phyloP scores from a whole-genome alignment of 2,329 filamentous ascomycete genomes.

The Microsporum ferrugineum region DNA sequence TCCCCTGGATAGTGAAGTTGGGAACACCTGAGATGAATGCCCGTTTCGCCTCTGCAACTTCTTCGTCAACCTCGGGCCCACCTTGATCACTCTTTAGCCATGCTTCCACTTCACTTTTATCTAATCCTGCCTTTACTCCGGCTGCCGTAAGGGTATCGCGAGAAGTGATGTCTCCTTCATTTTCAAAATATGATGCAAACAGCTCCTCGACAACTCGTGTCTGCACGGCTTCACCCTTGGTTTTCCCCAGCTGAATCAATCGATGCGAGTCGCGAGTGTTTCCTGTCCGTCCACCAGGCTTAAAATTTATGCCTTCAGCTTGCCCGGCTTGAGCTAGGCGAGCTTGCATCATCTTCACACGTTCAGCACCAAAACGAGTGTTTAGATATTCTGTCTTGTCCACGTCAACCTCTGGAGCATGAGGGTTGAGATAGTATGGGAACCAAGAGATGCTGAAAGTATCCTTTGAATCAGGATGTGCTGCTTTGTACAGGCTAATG shows the following conservation, averaged over 20 bases:
- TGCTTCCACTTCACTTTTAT: conserved; percentile 40
- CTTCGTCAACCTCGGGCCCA: conserved; percentile 46
- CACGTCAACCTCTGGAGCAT: conserved; percentile 39
- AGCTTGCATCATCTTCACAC: conserved; percentile 46
- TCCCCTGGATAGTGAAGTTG: conserved; percentile 60
- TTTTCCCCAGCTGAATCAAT: conserved; percentile 57
- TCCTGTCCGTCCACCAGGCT: conserved; percentile 58
- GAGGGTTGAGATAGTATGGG: conserved; percentile 70
- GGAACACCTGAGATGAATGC: conserved; percentile 58
- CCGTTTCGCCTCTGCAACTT: conserved; percentile 43
- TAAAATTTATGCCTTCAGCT: conserved; percentile 60
- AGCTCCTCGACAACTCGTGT: conserved; percentile 50
- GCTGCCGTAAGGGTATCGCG: conserved; percentile 42
- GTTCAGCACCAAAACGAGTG: conserved; percentile 52
- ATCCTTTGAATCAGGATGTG: conserved; percentile 48
- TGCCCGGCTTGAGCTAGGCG: conserved; percentile 49
- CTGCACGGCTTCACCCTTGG: conserved; percentile 43
- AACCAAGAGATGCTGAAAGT: conserved; percentile 64
- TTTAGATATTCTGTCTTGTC: conserved; percentile 49
- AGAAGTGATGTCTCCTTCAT: conserved; percentile 52
- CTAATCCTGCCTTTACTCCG: conserved; percentile 35
- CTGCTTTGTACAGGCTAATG: conserved; percentile 54
- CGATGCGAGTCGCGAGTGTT: conserved; percentile 72
- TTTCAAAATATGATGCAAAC: conserved; percentile 56
- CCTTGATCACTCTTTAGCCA: conserved; percentile 47